Conservation (phyloP, 2,329 filamentous ascomycete species). For the Fusarium sp. region DNA sequence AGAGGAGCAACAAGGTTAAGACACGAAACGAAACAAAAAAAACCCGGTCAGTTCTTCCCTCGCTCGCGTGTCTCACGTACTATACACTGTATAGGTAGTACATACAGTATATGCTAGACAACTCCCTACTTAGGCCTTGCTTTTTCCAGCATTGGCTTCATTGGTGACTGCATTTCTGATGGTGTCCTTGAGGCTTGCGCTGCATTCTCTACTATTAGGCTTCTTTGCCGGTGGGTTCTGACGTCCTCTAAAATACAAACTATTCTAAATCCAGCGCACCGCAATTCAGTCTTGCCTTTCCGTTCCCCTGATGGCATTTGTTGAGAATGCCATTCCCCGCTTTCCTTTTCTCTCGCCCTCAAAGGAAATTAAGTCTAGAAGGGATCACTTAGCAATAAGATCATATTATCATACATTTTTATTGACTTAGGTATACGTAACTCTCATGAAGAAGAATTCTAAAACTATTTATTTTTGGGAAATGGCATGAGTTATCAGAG, state of each 20-base stretch:
- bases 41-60: conserved; percentile 5
- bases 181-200: conserved; percentile 14
- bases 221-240: conserved; percentile 14
- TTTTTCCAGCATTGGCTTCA: conserved; percentile 8
- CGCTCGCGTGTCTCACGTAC: not conserved
- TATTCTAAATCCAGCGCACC: conserved; percentile 33
- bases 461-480: not conserved
- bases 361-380: not conserved
- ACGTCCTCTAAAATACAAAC: conserved; percentile 15
- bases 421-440: not conserved
- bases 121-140: conserved; percentile 5
- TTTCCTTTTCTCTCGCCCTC: not conserved
- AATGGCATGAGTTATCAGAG: not conserved
- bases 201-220: conserved; percentile 3
- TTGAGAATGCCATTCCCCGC: conserved; percentile 32
- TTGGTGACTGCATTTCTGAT: conserved; percentile 17
- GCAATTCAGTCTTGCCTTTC: conserved; percentile 15
- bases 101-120: too few relatives aligned
- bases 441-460: too few relatives aligned
- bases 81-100: not conserved
- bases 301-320: conserved; percentile 31
- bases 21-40: conserved; percentile 36
- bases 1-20: conserved; percentile 32
- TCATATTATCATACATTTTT: not conserved
- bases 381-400: not conserved